Evolutionary conservation across 2,329 filamentous ascomycete genomes (phyloP).

Genomic region (Botrytis elliptica): DNA sequence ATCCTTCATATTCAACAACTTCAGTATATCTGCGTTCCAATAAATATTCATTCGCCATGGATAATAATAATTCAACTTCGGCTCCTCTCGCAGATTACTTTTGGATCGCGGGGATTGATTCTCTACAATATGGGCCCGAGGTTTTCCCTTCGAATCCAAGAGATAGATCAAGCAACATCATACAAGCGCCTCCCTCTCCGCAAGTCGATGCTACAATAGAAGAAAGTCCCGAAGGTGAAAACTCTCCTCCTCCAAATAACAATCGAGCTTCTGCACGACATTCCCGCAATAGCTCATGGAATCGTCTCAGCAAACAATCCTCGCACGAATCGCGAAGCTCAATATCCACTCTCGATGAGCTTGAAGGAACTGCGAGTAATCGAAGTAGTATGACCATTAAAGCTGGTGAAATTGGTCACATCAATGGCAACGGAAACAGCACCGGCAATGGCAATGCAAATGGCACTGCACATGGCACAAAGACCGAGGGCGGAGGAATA

Average conservation of each 20-base stretch:
- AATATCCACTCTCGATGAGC: slow-evolving; percentile 56
- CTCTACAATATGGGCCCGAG: slow-evolving; percentile 62
- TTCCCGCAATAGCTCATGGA: slow-evolving; percentile 60
- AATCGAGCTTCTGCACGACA: slow-evolving; percentile 48
- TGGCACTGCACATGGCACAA: not conserved
- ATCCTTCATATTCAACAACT: not conserved
- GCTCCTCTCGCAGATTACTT: slow-evolving; percentile 72
- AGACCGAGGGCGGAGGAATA: slow-evolving; percentile 28
- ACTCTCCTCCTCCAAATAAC: slow-evolving; percentile 27
- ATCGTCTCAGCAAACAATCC: slow-evolving; percentile 56
- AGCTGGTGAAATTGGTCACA: slow-evolving; percentile 38
- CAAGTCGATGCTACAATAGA: slow-evolving; percentile 58
- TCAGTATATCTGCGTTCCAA: not conserved
- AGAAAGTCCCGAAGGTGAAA: slow-evolving; percentile 55
- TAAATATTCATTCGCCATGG: slow-evolving; percentile 32
- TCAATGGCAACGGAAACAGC: not conserved
- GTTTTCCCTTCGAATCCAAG: slow-evolving; percentile 40
- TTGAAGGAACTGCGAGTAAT: slow-evolving; percentile 54
- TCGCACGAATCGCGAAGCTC: slow-evolving; percentile 52
- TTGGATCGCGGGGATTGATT: slow-evolving; percentile 72
- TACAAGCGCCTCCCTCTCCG: slow-evolving; percentile 33
- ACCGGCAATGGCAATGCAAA: not conserved
- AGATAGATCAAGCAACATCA: slow-evolving; percentile 26
- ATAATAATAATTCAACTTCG: slow-evolving; percentile 54
- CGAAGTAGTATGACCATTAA: slow-evolving; percentile 65